Evolutionary conservation across 139 green algal genomes (phyloP).

Genomic region (Auxenochlorella pyrenoidosa): DNA sequence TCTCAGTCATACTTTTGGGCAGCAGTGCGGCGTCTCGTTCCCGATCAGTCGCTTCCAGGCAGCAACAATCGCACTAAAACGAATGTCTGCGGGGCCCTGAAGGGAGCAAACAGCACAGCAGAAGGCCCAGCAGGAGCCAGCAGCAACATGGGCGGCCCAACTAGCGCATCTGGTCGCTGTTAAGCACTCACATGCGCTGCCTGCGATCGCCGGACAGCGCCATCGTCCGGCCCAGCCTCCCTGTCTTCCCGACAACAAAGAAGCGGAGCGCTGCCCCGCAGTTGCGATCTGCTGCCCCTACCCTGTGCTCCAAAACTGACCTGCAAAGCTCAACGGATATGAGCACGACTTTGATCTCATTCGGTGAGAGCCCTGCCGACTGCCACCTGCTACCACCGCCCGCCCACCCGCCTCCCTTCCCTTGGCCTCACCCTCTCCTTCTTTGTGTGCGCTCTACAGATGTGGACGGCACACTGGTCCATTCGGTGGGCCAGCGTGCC

Average conservation of each 20-base stretch:
- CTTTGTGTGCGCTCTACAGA: constrained; percentile 35
- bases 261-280: not conserved
- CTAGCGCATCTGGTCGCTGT: too few relatives aligned
- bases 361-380: not conserved
- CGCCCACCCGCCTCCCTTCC: not conserved
- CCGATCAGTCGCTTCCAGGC: too few relatives aligned
- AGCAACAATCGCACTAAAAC: too few relatives aligned
- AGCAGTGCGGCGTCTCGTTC: not conserved
- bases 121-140: too few relatives aligned
- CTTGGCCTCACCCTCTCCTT: not conserved
- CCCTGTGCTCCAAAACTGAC: not conserved
- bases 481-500: constrained; percentile 50
- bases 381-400: not conserved
- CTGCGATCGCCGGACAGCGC: too few relatives aligned
- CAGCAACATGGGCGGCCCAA: too few relatives aligned
- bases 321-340: not conserved
- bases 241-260: not conserved
- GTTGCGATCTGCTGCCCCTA: not conserved
- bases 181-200: too few relatives aligned
- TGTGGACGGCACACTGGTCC: constrained; percentile 77
- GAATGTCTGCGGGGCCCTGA: too few relatives aligned
- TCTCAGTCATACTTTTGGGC: not conserved
- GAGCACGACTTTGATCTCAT: constrained; percentile 18
- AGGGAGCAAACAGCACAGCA: too few relatives aligned
- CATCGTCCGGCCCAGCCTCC: not conserved